Evolutionary conservation across 1,139 yeast species (phyloP).

Genomic region (Tardiomyces depauwii): DNA sequence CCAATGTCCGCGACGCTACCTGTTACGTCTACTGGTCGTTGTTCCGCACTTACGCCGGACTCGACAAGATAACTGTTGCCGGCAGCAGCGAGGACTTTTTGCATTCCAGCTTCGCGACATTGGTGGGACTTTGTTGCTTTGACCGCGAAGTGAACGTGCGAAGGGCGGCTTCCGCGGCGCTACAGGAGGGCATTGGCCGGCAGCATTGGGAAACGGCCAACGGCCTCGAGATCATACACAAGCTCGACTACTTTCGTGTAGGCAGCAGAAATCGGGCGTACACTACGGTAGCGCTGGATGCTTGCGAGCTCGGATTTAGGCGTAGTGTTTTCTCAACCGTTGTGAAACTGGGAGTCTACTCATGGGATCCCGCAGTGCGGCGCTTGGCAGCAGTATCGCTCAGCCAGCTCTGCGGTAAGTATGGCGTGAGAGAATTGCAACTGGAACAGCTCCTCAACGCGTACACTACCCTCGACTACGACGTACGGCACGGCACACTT

Average conservation of each 20-base stretch:
- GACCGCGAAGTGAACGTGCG: conserved; percentile 68
- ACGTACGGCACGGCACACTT: conserved; percentile 15
- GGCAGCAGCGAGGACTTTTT: not conserved
- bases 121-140: conserved; percentile 46
- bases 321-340: conserved; percentile 4
- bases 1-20: conserved; percentile 71
- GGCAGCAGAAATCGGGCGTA: conserved; percentile 33
- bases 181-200: conserved; percentile 75
- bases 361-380: conserved; percentile 31
- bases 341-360: conserved; percentile 18
- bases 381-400: conserved; percentile 24
- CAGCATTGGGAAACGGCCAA: conserved; percentile 28
- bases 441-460: conserved; percentile 3
- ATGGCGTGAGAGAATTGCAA: conserved; percentile 2
- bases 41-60: conserved; percentile 30
- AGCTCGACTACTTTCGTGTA: conserved; percentile 38
- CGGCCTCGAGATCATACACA: conserved; percentile 46
- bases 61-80: conserved; percentile 28
- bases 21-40: conserved; percentile 66
- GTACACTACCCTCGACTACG: conserved; percentile 10
- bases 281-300: not conserved
- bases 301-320: not conserved
- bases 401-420: conserved; percentile 3
- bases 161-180: conserved; percentile 75
- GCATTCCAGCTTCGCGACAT: conserved; percentile 6